A percentile compares a stretch with the other conserved stretches of the same genome.
Evolutionary conservation across 1,284 basidiomycete species (phyloP).

Genomic region (Ustilago tritici): DNA sequence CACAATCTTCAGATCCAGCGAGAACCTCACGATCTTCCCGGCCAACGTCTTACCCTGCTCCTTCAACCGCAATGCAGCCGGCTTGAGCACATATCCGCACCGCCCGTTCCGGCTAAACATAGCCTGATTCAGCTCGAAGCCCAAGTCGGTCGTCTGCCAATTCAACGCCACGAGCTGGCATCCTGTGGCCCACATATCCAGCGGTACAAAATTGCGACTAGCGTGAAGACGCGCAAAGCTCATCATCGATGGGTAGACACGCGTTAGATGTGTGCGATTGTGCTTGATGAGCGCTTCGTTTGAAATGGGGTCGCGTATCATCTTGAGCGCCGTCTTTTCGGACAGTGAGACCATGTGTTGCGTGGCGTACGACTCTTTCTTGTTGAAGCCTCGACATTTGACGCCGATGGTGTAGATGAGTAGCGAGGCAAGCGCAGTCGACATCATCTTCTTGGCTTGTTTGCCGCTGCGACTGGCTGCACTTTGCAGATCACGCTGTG

Average conservation of each 20-base stretch:
- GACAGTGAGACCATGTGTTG: conserved; percentile 94
- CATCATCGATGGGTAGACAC: conserved; percentile 89
- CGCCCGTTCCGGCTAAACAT: conserved; percentile 91
- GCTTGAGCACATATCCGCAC: conserved; percentile 91
- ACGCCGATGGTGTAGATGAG: conserved; percentile 96
- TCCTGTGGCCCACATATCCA: conserved; percentile 89
- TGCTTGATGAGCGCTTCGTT: conserved; percentile 84
- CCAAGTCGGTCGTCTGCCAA: conserved; percentile 83
- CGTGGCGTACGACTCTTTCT: conserved; percentile 85
- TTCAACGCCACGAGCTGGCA: conserved; percentile 96
- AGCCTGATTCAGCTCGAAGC: conserved; percentile 87
- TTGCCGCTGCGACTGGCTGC: conserved; percentile 13
- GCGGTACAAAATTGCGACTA: conserved; percentile 84
- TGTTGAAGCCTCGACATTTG: conserved; percentile 91
- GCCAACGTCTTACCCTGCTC: conserved; percentile 53
- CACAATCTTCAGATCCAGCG: conserved; percentile 74
- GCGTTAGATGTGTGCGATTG: conserved; percentile 83
- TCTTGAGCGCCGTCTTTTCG: conserved; percentile 74
- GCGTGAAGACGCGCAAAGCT: conserved; percentile 68
- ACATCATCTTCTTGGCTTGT: conserved; percentile 74
- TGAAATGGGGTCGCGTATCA: conserved; percentile 47
- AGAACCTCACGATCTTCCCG: conserved; percentile 44
- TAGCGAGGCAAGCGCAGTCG: conserved; percentile 78
- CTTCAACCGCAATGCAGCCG: conserved; percentile 78
- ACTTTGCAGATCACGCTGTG: background rate